Percentiles rank a stretch among this genome's conserved stretches.
These are phyloP conservation scores for Massarina eburnea DNA, from an alignment of 2,329 filamentous ascomycete species.

Conservation along the genomic window DNA sequence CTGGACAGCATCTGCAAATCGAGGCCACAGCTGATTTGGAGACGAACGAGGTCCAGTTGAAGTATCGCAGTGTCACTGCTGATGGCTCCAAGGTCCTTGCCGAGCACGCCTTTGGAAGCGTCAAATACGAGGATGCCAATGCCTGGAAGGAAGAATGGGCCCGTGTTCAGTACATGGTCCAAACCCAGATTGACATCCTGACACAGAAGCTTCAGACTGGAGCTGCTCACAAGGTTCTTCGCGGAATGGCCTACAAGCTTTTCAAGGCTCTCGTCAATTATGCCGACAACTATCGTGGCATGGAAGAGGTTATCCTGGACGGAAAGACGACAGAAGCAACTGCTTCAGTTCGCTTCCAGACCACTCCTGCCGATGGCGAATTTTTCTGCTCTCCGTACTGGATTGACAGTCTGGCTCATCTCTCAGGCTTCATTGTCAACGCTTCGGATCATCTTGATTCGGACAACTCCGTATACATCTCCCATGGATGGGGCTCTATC, in stretches of 20 bases:
- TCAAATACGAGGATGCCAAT: conserved; percentile 62
- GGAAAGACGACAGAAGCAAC: conserved; percentile 59
- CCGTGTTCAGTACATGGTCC: conserved; percentile 63
- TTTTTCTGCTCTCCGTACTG: conserved; percentile 62
- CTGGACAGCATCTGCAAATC: conserved; percentile 63
- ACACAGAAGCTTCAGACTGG: conserved; percentile 66
- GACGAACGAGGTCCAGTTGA: conserved; percentile 57
- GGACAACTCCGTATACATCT: conserved; percentile 62
- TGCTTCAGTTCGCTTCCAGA: conserved; percentile 57
- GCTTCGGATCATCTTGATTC: conserved; percentile 61
- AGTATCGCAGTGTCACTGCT: conserved; percentile 60
- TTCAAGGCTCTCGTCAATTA: conserved; percentile 62
- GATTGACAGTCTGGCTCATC: conserved; percentile 60
- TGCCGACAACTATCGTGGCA: conserved; percentile 58
- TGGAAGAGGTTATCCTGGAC: conserved; percentile 61
- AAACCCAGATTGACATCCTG: conserved; percentile 63
- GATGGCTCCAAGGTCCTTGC: conserved; percentile 58
- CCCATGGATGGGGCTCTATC: conserved; percentile 63
- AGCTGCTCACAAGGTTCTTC: conserved; percentile 70
- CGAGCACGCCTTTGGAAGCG: conserved; percentile 64
- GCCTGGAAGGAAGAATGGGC: conserved; percentile 67
- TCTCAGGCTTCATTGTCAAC: conserved; percentile 63
- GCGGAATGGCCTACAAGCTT: conserved; percentile 77
- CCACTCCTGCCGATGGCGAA: conserved; percentile 55
- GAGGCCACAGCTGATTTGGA: conserved; percentile 62